Percentiles rank a stretch among this genome's conserved stretches.
Conservation (phyloP, 2,329 filamentous ascomycete genomes). For the Fusarium duplospermum region DNA sequence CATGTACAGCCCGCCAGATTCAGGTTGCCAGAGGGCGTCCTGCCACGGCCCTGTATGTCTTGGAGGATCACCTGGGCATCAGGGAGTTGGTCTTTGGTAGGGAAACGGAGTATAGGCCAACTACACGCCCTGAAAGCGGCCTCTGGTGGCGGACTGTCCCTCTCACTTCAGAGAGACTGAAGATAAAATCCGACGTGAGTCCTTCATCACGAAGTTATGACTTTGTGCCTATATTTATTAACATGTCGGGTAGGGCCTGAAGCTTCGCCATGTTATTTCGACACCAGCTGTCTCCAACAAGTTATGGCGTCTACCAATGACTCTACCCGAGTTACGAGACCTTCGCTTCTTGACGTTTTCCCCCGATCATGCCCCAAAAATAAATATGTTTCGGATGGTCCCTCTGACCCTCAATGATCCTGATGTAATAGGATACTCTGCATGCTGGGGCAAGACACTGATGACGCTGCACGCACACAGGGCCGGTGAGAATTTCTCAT, state of each 20-base stretch:
- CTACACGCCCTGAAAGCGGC: background rate
- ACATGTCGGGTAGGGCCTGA: background rate
- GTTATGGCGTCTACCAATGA: background rate
- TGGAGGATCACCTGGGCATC: background rate
- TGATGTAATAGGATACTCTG: background rate
- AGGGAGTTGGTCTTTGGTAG: background rate
- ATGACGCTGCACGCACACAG: background rate
- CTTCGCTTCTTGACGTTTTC: background rate
- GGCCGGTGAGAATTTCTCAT: background rate
- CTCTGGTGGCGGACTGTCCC: background rate
- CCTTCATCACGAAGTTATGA: background rate
- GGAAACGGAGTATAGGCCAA: background rate
- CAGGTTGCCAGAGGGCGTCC: background rate
- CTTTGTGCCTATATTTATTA: background rate
- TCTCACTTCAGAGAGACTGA: background rate
- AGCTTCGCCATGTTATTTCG: background rate
- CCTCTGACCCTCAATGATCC: background rate
- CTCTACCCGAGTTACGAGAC: background rate
- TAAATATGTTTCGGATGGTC: background rate
- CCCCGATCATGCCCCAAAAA: background rate
- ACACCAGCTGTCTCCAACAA: background rate
- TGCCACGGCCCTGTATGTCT: background rate
- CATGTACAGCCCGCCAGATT: background rate
- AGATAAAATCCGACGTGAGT: background rate
- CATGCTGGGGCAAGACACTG: background rate